Evolutionary conservation across 139 green algal species (phyloP).

Genomic region (Pycnococcus provasolii): DNA sequence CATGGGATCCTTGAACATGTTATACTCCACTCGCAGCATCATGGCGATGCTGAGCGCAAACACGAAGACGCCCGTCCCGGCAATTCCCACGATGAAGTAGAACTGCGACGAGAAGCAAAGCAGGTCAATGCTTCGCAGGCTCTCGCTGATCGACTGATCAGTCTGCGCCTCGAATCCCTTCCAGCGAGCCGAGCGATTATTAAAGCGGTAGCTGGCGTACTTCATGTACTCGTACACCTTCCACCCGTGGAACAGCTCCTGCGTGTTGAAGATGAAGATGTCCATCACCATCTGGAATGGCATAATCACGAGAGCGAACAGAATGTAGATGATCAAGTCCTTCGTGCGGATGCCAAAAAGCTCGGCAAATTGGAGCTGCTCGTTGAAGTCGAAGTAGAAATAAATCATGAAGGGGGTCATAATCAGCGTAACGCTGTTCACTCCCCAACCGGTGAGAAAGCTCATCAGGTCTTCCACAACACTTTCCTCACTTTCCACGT

Average conservation of each 20-base stretch:
- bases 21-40: conserved; percentile 21
- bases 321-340: conserved; percentile 20
- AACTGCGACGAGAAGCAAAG: conserved; percentile 22
- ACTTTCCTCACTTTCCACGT: conserved; percentile 1
- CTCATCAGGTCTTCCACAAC: conserved; percentile 24
- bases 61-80: conserved; percentile 11
- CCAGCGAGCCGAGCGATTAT: conserved; percentile 14
- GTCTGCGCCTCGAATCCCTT: conserved; percentile 14
- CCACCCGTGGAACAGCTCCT: conserved; percentile 25
- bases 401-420: conserved; percentile 15
- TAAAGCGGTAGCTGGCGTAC: conserved; percentile 22
- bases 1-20: conserved; percentile 22
- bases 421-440: not conserved
- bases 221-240: conserved; percentile 28
- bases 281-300: conserved; percentile 21
- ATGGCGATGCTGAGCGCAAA: conserved; percentile 11
- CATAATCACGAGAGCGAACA: conserved; percentile 23
- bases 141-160: conserved; percentile 15
- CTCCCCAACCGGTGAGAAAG: conserved; percentile 15
- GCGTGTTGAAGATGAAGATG: conserved; percentile 24
- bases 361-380: conserved; percentile 11
- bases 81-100: conserved; percentile 18
- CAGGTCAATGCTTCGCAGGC: conserved; percentile 8
- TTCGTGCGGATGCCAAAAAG: conserved; percentile 13
- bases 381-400: conserved; percentile 24